Conservation (phyloP, 306 rosid species). For the Luffa acutangula region DNA sequence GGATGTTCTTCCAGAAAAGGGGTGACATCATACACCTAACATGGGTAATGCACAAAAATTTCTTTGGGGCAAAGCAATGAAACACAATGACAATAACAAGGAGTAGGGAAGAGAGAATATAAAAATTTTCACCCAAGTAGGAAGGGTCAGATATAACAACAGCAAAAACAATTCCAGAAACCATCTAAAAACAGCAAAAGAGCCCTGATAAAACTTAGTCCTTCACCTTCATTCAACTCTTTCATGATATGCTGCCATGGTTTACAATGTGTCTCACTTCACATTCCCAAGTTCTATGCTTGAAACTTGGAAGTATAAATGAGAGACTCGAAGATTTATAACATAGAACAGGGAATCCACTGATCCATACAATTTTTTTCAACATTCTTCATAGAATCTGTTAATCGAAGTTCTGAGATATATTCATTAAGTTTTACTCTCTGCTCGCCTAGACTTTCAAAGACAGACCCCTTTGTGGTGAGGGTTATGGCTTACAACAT, state of each 20-base stretch:
- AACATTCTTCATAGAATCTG: background rate
- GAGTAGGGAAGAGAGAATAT: background rate
- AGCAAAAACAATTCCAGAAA: background rate
- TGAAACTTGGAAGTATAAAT: background rate
- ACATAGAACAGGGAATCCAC: background rate
- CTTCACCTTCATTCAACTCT: background rate
- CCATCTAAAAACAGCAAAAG: background rate
- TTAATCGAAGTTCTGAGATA: background rate
- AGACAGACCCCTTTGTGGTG: background rate
- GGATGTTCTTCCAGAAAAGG: constrained; percentile 87
- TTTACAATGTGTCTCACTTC: background rate
- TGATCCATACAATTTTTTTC: background rate
- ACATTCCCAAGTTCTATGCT: background rate
- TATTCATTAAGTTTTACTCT: background rate
- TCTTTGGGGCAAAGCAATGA: background rate
- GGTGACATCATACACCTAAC: constrained; percentile 82
- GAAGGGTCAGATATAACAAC: background rate
- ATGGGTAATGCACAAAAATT: background rate
- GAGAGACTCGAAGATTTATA: background rate
- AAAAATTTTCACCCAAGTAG: no score
- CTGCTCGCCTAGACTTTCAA: background rate
- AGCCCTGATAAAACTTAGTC: background rate
- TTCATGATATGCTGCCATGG: background rate
- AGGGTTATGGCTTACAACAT: no score
- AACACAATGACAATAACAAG: background rate